phyloP scores from a whole-genome alignment of 108 stramenopile genomes.

The Craspedostauros australis region DNA sequence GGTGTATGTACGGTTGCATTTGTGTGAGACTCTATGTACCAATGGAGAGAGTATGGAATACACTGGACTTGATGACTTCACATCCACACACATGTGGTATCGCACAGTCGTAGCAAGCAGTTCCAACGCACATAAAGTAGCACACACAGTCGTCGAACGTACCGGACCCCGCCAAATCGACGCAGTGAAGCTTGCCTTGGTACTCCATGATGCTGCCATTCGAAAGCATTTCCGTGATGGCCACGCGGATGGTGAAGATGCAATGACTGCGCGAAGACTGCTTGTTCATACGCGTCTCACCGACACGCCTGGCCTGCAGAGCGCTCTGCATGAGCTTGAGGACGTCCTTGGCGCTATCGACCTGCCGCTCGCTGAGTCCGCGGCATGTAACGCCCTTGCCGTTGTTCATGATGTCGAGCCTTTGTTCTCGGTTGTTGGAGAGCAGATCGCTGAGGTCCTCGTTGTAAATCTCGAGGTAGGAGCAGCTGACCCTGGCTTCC shows the following conservation, averaged over 20 bases:
- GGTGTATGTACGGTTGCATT: no score
- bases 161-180: constrained; percentile 89
- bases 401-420: constrained; percentile 78
- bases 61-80: no score
- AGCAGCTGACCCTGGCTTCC: constrained; percentile 52
- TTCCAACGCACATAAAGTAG: no score
- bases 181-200: constrained; percentile 88
- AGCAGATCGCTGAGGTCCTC: constrained; percentile 88
- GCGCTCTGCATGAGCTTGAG: constrained; percentile 74
- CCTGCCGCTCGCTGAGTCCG: constrained; percentile 77
- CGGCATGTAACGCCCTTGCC: constrained; percentile 61
- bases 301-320: constrained; percentile 77
- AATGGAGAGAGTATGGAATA: no score
- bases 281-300: constrained; percentile 96
- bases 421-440: constrained; percentile 13
- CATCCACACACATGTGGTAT: no score
- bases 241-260: constrained; percentile 77
- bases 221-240: constrained; percentile 36
- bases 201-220: constrained; percentile 74
- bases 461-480: constrained; percentile 92
- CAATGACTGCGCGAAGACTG: constrained; percentile 88
- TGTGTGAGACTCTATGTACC: no score
- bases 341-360: constrained; percentile 65
- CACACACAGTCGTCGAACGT: no score
- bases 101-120: no score